Evolutionary conservation across 306 rosid genomes (phyloP), one percentile per base, ranked within the genome.

Genomic region (Crotalaria pallida): DNA sequence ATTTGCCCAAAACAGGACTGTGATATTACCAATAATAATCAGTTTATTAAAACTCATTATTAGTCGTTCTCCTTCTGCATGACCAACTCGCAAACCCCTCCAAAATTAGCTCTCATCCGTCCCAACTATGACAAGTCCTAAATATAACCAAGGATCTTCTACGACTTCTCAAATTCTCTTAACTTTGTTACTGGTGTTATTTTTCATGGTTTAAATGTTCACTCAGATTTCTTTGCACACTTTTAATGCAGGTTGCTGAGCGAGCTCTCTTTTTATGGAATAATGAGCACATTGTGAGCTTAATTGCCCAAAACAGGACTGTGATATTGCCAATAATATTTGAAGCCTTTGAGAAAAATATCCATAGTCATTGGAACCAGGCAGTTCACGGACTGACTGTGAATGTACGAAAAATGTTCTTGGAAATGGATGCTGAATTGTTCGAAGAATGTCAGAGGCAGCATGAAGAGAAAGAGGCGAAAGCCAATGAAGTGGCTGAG

Each of bases 261-360:
- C 82, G 99, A 36, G 86, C 97, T 58, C 96, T 91, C 45, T 91
- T 88, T 79, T 85, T 91, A 69, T 94, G 99, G 99, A 94, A 94
- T 58, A 94, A 94, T 57, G 99, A 94, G 72, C 99, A 91, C 61
- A 80, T 94, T 33, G 97, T 94, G 77, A 79, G 95, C 81, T 81
- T 94, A 80, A 94, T 94, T 47, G 99, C 96, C 40, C 97, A 94
- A 79, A 94, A 94, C 77, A 90, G 97, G 66, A 67, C 72, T 1
- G 87, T 87, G 16, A 47, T 89, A 76, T 71, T 94, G 48, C 99
- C 99, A 2, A 84, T 91, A 66, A 86, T 91, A 58, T 87, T 85
- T 51, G 88, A 80, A 70, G 89, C 99, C 8, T 71, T 94, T 71
- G 99, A 94, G 83, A 91, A 73, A 77, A 94, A 94, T 55, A 82